Conservation (phyloP, 805 yeast species). For the Zygoascus biomembranicola region DNA sequence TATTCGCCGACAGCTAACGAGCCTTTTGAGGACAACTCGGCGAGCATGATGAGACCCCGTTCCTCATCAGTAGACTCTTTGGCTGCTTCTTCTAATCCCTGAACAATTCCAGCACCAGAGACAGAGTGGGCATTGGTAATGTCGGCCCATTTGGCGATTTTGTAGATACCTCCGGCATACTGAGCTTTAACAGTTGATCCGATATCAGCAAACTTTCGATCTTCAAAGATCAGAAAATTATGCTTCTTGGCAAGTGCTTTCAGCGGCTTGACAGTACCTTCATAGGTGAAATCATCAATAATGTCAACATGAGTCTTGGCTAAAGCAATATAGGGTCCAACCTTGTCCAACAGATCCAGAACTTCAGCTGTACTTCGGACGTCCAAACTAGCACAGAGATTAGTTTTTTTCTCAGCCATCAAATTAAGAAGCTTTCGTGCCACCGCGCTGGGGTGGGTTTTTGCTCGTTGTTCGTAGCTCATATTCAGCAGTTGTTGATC, state of each 20-base stretch:
- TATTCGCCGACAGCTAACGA: slow-evolving; percentile 89
- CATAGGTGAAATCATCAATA: slow-evolving; percentile 78
- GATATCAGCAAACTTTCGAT: slow-evolving; percentile 96
- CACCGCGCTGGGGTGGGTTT: slow-evolving; percentile 62
- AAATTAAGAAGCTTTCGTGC: slow-evolving; percentile 65
- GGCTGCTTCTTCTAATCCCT: slow-evolving; percentile 78
- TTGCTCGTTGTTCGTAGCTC: slow-evolving; percentile 64
- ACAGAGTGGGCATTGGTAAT: slow-evolving; percentile 97
- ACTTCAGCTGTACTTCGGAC: slow-evolving; percentile 75
- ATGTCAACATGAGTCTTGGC: slow-evolving; percentile 94
- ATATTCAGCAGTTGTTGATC: neutral
- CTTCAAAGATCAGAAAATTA: slow-evolving; percentile 89
- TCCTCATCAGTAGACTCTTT: slow-evolving; percentile 51
- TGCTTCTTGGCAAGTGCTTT: slow-evolving; percentile 67
- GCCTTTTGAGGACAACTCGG: slow-evolving; percentile 91
- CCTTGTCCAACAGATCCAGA: slow-evolving; percentile 57
- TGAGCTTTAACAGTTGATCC: slow-evolving; percentile 96
- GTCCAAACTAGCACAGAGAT: slow-evolving; percentile 91
- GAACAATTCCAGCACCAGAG: slow-evolving; percentile 88
- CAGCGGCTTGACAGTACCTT: slow-evolving; percentile 69
- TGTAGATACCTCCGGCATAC: slow-evolving; percentile 82
- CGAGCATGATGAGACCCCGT: slow-evolving; percentile 87
- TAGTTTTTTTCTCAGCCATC: slow-evolving; percentile 75
- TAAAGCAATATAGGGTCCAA: slow-evolving; percentile 88
- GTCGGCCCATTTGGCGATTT: slow-evolving; percentile 91